A percentile compares a stretch with the other conserved stretches of the same genome.
Evolutionary conservation across 2,329 filamentous ascomycete species (phyloP).

Genomic region (Bipolaris cookei): DNA sequence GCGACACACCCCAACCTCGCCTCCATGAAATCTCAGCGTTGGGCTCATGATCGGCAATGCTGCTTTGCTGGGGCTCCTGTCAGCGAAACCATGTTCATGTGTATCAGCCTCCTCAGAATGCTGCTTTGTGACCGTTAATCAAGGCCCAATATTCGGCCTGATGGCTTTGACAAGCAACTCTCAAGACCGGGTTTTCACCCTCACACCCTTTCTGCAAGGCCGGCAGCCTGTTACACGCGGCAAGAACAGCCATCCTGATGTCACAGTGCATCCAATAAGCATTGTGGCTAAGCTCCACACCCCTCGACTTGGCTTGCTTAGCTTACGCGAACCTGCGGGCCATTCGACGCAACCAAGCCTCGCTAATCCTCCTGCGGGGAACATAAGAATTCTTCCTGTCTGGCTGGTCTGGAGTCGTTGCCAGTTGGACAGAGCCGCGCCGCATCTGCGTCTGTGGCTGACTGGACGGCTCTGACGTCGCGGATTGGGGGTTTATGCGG

Average conservation of each 20-base stretch:
- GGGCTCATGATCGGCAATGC: conserved; percentile 15
- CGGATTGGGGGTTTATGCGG: background rate
- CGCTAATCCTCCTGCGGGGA: conserved; percentile 4
- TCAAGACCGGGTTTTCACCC: background rate
- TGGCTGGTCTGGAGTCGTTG: conserved; percentile 3
- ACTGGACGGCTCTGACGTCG: background rate
- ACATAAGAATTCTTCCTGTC: background rate
- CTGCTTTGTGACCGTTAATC: background rate
- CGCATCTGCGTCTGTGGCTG: background rate
- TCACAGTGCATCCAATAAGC: conserved; percentile 17
- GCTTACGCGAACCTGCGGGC: conserved; percentile 9
- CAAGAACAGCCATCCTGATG: conserved; percentile 7
- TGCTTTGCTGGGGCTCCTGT: background rate
- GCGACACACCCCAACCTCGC: conserved; percentile 15
- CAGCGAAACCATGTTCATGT: background rate
- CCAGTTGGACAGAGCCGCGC: background rate
- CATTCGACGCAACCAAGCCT: conserved; percentile 11
- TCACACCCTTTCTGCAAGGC: conserved; percentile 1
- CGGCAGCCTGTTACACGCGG: conserved; percentile 1
- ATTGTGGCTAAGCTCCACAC: conserved; percentile 8
- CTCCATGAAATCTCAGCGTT: conserved; percentile 22
- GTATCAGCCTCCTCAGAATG: background rate
- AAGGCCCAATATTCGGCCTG: background rate
- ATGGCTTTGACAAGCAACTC: background rate
- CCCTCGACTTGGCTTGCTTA: conserved; percentile 19